Percentiles rank a stretch among this genome's conserved stretches.
Evolutionary conservation across 2,329 filamentous ascomycete genomes (phyloP).

Genomic region (Fusarium camptoceras): DNA sequence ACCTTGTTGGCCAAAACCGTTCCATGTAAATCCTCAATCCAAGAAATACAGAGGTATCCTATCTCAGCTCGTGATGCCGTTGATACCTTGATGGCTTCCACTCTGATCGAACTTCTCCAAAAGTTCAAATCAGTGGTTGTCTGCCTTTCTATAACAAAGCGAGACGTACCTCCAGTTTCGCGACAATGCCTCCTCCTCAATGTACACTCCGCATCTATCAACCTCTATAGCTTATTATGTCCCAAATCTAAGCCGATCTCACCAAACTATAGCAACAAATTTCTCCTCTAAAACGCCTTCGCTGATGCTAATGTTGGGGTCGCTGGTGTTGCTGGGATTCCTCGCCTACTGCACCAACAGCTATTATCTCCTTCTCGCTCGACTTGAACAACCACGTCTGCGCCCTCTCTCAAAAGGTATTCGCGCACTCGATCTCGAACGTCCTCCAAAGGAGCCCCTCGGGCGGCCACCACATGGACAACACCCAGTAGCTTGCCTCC

Average conservation of each 20-base stretch:
- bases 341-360: conserved; percentile 66
- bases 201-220: conserved; percentile 22
- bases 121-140: background rate
- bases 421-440: conserved; percentile 80
- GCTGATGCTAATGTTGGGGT: conserved; percentile 48
- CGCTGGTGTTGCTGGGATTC: conserved; percentile 44
- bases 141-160: conserved; percentile 2
- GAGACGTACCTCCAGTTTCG: conserved; percentile 11
- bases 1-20: conserved; percentile 17
- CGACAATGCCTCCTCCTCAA: conserved; percentile 7
- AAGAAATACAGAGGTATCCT: background rate
- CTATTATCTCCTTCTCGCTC: conserved; percentile 81
- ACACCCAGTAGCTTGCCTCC: conserved; percentile 77
- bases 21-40: background rate
- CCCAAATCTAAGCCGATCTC: conserved; percentile 18
- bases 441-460: conserved; percentile 80
- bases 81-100: conserved; percentile 4
- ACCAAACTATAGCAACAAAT: conserved; percentile 2
- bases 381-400: conserved; percentile 88
- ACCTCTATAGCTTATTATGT: conserved; percentile 22
- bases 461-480: conserved; percentile 84
- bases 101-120: conserved; percentile 13
- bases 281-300: conserved; percentile 50
- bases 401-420: conserved; percentile 76
- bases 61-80: background rate